Conservation (phyloP, 306 rosid genomes). For the Hippophae rhamnoides region DNA sequence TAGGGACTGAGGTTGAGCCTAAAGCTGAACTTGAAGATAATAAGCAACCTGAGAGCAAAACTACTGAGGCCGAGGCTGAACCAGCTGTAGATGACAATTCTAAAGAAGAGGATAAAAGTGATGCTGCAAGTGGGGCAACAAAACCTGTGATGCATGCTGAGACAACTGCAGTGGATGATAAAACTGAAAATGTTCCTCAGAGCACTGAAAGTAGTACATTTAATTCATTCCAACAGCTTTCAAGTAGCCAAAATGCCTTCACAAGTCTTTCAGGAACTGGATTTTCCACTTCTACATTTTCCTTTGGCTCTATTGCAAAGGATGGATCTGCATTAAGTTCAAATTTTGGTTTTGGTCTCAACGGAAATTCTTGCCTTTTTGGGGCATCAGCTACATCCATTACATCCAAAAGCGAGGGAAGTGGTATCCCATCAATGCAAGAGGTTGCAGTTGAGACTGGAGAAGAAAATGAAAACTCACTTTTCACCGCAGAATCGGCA, state of each 20-base stretch:
- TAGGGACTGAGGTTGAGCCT: no score
- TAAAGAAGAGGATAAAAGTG: no score
- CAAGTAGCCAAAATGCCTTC: slow-evolving; percentile 89
- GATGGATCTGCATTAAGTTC: slow-evolving; percentile 39
- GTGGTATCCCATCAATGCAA: slow-evolving; percentile 47
- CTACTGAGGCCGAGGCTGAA: slow-evolving; percentile 21
- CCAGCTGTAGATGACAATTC: no score
- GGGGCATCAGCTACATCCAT: slow-evolving; percentile 39
- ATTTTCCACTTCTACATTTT: slow-evolving; percentile 58
- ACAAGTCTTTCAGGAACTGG: slow-evolving; percentile 92
- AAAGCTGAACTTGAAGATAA: slow-evolving; percentile 4
- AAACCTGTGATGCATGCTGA: not conserved
- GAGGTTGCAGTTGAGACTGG: slow-evolving; percentile 87
- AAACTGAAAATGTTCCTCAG: slow-evolving; percentile 36
- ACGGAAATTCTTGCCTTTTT: slow-evolving; percentile 59
- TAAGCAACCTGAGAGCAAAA: slow-evolving; percentile 32
- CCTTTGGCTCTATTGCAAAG: slow-evolving; percentile 57
- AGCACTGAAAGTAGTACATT: slow-evolving; percentile 44
- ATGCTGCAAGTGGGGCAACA: no score
- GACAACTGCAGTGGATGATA: slow-evolving; percentile 13
- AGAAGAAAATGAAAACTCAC: slow-evolving; percentile 72
- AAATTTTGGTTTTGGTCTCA: slow-evolving; percentile 21
- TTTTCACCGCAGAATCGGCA: slow-evolving; percentile 63
- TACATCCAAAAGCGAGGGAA: slow-evolving; percentile 53
- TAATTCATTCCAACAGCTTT: slow-evolving; percentile 79